These are phyloP conservation scores for Blastobotrys attinorum DNA, from an alignment of 805 yeast species.

Conservation along the genomic window DNA sequence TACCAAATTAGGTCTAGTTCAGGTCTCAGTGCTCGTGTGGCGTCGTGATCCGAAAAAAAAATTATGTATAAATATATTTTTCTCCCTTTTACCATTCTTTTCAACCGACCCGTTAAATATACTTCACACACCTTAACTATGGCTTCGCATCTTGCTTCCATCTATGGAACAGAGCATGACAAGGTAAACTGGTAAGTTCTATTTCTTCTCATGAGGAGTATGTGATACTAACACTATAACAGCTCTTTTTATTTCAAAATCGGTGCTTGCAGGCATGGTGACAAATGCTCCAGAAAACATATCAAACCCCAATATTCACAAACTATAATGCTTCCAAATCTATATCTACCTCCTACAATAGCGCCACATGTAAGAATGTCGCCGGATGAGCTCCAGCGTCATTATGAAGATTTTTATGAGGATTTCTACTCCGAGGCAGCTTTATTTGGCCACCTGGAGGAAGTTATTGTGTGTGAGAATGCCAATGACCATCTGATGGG, in stretches of 20 bases:
- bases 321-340: constrained; percentile 56
- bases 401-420: constrained; percentile 56
- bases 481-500: constrained; percentile 71
- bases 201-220: neutral
- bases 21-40: too few relatives aligned
- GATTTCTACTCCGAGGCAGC: constrained; percentile 63
- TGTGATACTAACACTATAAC: constrained; percentile 2
- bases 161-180: constrained; percentile 32
- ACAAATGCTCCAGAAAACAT: constrained; percentile 68
- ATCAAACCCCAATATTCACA: constrained; percentile 55
- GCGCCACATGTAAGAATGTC: constrained; percentile 23
- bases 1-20: too few relatives aligned
- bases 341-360: constrained; percentile 56
- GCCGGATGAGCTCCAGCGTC: constrained; percentile 34
- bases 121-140: constrained; percentile 9
- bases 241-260: constrained; percentile 59
- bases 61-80: too few relatives aligned
- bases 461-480: constrained; percentile 73
- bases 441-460: constrained; percentile 44
- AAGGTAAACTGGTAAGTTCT: constrained; percentile 29
- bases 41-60: too few relatives aligned
- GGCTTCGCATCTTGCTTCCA: constrained; percentile 30
- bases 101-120: too few relatives aligned
- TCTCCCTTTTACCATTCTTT: too few relatives aligned
- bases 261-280: constrained; percentile 93